Conservation (phyloP, 345 rosid genomes). For the Eucalyptus curtisii region DNA sequence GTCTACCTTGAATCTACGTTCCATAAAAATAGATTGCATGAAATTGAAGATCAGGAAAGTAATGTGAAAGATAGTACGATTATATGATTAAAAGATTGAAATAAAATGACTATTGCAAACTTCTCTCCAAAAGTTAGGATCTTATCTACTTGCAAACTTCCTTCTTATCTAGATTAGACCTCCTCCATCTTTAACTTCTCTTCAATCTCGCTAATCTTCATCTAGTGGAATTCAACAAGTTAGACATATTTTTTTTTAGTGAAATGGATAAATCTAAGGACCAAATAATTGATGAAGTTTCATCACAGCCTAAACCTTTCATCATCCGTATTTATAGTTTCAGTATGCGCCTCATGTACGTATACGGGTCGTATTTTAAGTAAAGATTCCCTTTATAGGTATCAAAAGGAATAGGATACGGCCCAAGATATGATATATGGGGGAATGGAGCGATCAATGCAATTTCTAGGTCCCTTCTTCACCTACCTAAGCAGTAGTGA, state of each 20-base stretch:
- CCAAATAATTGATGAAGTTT: neutral
- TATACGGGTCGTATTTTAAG: neutral
- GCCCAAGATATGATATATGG: neutral
- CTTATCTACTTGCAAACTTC: neutral
- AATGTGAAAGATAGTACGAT: neutral
- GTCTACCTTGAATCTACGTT: neutral
- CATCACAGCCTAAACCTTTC: neutral
- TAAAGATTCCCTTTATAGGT: neutral
- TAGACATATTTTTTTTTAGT: neutral
- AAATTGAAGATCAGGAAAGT: neutral
- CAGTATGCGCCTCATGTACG: neutral
- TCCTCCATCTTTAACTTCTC: neutral
- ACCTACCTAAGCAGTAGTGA: neutral
- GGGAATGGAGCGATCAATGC: neutral
- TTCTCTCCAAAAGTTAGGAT: neutral
- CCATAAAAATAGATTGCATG: rapidly evolving
- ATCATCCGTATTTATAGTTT: neutral
- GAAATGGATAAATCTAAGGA: neutral
- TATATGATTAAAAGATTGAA: neutral
- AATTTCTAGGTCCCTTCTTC: neutral
- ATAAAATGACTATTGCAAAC: neutral
- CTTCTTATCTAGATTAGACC: neutral
- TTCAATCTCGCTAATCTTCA: neutral
- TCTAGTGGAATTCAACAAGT: neutral
- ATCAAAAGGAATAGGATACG: neutral